These are phyloP conservation scores for Gaultheria prostrata DNA, from an alignment of 148 eudicot genomes.

Conservation along the genomic window DNA sequence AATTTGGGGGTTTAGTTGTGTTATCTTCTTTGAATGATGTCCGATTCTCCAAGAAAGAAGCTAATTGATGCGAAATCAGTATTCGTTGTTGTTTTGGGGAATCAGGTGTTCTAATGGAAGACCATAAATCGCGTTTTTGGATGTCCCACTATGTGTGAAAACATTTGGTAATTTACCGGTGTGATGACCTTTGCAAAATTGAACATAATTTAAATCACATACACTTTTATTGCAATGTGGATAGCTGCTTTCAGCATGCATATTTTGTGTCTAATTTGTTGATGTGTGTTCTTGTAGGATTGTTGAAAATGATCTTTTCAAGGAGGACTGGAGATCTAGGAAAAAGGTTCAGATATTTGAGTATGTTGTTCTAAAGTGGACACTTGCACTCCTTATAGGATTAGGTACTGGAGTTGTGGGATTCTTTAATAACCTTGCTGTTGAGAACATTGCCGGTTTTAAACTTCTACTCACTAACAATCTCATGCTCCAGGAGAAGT, in stretches of 20 bases:
- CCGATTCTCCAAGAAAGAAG: no score
- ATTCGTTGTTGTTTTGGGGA: background rate
- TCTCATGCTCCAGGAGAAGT: conserved; percentile 57
- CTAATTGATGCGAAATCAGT: background rate
- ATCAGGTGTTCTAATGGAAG: background rate
- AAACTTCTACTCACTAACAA: conserved; percentile 52
- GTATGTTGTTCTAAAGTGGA: conserved; percentile 74
- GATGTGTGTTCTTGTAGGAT: conserved; percentile 43
- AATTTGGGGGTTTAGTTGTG: background rate
- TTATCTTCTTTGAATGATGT: background rate
- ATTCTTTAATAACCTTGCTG: conserved; percentile 57
- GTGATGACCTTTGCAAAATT: background rate
- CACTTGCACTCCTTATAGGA: conserved; percentile 76
- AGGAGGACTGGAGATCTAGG: conserved; percentile 83
- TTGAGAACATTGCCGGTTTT: conserved; percentile 76
- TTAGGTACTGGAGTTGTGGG: conserved; percentile 65
- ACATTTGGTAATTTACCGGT: background rate
- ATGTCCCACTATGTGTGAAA: background rate
- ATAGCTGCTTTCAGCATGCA: background rate
- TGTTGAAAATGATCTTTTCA: conserved; percentile 69
- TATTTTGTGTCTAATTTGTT: background rate
- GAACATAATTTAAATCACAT: background rate
- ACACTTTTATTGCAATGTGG: background rate
- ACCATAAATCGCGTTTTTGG: background rate
- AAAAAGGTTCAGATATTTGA: conserved; percentile 51